A percentile compares a stretch with the other conserved stretches of the same genome.
Evolutionary conservation across 176 grass and related monocot species (phyloP).

Genomic region (Oryza glaberrima): DNA sequence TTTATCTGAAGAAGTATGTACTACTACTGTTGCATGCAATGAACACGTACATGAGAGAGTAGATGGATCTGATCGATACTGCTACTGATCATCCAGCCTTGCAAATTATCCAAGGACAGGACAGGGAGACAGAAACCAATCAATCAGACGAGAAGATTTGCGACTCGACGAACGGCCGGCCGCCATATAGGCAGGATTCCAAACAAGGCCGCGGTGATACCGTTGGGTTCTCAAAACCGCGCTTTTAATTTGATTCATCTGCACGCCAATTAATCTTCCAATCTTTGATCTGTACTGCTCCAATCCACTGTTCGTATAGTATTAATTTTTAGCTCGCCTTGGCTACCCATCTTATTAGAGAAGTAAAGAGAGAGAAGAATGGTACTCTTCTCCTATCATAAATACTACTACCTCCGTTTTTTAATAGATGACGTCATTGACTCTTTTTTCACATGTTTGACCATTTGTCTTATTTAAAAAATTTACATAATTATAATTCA

Average conservation of each 20-base stretch:
- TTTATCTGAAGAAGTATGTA: background rate
- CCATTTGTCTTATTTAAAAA: too few species aligned
- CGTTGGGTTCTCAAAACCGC: background rate
- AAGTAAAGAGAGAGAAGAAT: too few species aligned
- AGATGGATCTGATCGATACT: background rate
- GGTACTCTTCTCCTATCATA: too few species aligned
- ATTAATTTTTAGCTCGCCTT: background rate
- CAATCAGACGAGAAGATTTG: background rate
- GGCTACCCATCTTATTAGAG: background rate
- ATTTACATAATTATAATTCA: too few species aligned
- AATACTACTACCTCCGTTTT: too few species aligned
- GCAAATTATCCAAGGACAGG: background rate
- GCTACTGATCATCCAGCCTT: background rate
- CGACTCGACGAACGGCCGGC: background rate
- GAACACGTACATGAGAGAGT: background rate
- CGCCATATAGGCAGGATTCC: background rate
- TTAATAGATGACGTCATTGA: too few species aligned
- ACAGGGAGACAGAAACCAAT: background rate
- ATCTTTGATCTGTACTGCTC: background rate
- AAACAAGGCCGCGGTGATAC: background rate
- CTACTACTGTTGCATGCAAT: background rate
- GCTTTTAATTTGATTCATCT: background rate
- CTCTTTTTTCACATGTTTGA: too few species aligned
- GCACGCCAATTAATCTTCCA: background rate
- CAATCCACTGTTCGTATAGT: background rate